These are phyloP conservation scores for Trichoderma sp. DNA, from an alignment of 2,329 filamentous ascomycete genomes.

Conservation along the genomic window DNA sequence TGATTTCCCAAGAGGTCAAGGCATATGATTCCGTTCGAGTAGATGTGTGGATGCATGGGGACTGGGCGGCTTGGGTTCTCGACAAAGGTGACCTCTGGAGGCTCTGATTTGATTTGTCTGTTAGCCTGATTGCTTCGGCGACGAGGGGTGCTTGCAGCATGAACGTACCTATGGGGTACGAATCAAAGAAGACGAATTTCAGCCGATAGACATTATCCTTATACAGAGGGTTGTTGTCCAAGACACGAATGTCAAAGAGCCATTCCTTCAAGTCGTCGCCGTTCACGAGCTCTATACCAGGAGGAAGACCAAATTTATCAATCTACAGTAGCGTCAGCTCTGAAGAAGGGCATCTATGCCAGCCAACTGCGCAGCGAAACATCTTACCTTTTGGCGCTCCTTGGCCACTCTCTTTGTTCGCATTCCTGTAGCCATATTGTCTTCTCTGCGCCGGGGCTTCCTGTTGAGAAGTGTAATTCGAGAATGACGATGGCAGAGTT, in stretches of 20 bases:
- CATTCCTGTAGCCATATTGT: constrained; percentile 36
- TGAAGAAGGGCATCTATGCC: background rate
- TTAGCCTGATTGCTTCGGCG: background rate
- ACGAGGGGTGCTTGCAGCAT: constrained; percentile 2
- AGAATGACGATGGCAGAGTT: background rate
- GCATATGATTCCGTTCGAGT: constrained; percentile 98
- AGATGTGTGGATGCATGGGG: constrained; percentile 96
- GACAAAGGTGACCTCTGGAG: constrained; percentile 91
- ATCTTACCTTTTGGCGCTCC: constrained; percentile 38
- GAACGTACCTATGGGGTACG: constrained; percentile 85
- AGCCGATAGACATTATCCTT: constrained; percentile 77
- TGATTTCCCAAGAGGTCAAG: constrained; percentile 85
- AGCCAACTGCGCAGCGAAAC: background rate
- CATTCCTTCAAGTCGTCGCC: constrained; percentile 76
- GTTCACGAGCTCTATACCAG: constrained; percentile 79
- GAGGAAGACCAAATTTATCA: constrained; percentile 58
- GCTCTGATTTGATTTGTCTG: constrained; percentile 55
- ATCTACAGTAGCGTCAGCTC: constrained; percentile 49
- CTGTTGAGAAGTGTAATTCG: background rate
- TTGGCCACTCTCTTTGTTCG: constrained; percentile 38
- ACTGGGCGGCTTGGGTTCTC: constrained; percentile 68
- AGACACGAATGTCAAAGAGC: constrained; percentile 87
- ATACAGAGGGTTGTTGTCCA: constrained; percentile 91
- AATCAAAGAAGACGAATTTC: constrained; percentile 80
- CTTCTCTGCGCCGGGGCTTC: background rate